Evolutionary conservation across 805 yeast genomes (phyloP), one percentile per base, ranked within the genome.

Genomic region (Candida montana): DNA sequence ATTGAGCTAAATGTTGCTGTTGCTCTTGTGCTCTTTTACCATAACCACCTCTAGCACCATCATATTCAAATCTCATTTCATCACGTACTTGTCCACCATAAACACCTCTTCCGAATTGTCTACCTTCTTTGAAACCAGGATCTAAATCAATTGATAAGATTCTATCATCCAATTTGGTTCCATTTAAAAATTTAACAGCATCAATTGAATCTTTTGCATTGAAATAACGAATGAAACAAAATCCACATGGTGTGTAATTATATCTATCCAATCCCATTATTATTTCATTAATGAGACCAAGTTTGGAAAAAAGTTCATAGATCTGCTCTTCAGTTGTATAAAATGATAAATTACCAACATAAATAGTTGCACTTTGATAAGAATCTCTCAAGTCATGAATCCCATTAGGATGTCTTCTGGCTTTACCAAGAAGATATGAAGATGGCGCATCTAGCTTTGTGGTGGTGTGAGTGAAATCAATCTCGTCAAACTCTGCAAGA

Each of bases 241-340:
- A 91, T 15, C 99, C 98, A 59, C 98, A 90, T 2, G 99, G 99
- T 1, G 96, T 90, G 54, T 82, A 79, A 51, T 85, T 83, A 59
- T 82, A 81, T 50, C 96, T 74, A 61, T 93, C 97, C 29, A 93
- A 73, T 0, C 99, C 99, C 98, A 93, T 93, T 39, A 91, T 80
- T 32, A 90, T 85, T 55, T 83, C 72, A 50, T 77, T 77, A 31
- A 91, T 80, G 13, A 76, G 69, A 1, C 97, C 98, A 50, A 50
- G 52, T 60, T 83, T 83, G 46, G 83, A 75, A 57, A 93, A 88
- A 39, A 93, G 64, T 61, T 90, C 98, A 59, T 81, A 83, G 13
- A 91, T 77, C 62, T 91, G 97, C 59, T 93, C 99, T 61, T 93
- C 99, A 1, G 96, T 84, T 4, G 98, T 90, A 63, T 81, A 85